Percentiles rank a stretch among this genome's conserved stretches.
Conservation (phyloP, 352 stramenopile genomes). For the Globisporangium apiculatum region DNA sequence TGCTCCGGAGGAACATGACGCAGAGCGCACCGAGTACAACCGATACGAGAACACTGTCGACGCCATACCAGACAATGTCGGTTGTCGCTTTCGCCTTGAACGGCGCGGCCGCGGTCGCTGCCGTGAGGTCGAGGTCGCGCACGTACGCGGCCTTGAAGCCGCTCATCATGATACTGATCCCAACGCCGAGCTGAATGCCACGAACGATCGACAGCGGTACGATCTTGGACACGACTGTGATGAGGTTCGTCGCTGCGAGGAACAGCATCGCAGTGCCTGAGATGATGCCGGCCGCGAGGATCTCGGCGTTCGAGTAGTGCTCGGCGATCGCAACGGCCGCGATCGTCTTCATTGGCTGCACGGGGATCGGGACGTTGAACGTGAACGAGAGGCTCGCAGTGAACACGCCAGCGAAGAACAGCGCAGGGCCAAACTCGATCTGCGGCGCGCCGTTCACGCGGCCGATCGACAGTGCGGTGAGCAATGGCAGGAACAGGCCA, state of each 20-base stretch:
- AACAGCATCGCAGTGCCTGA: slow-evolving; percentile 69
- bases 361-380: slow-evolving; percentile 92
- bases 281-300: slow-evolving; percentile 84
- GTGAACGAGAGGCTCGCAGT: slow-evolving; percentile 80
- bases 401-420: slow-evolving; percentile 90
- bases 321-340: slow-evolving; percentile 85
- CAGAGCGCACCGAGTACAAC: slow-evolving; percentile 65
- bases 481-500: slow-evolving; percentile 90
- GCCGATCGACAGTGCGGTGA: slow-evolving; percentile 84
- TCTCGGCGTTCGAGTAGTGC: slow-evolving; percentile 62
- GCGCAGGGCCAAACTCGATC: slow-evolving; percentile 83
- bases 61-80: slow-evolving; percentile 44
- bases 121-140: slow-evolving; percentile 21
- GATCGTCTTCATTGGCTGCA: slow-evolving; percentile 96
- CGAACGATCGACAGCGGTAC: slow-evolving; percentile 88
- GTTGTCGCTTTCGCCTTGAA: slow-evolving; percentile 24
- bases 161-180: slow-evolving; percentile 78
- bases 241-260: slow-evolving; percentile 82
- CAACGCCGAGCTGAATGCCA: slow-evolving; percentile 90
- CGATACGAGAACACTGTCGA: slow-evolving; percentile 62
- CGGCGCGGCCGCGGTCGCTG: slow-evolving; percentile 10
- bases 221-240: slow-evolving; percentile 84
- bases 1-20: slow-evolving; percentile 56
- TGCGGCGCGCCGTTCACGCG: slow-evolving; percentile 55
- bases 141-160: slow-evolving; percentile 75